These are phyloP conservation scores for Retiboletus flavoniger DNA, from an alignment of 1,284 basidiomycete species.

Conservation along the genomic window DNA sequence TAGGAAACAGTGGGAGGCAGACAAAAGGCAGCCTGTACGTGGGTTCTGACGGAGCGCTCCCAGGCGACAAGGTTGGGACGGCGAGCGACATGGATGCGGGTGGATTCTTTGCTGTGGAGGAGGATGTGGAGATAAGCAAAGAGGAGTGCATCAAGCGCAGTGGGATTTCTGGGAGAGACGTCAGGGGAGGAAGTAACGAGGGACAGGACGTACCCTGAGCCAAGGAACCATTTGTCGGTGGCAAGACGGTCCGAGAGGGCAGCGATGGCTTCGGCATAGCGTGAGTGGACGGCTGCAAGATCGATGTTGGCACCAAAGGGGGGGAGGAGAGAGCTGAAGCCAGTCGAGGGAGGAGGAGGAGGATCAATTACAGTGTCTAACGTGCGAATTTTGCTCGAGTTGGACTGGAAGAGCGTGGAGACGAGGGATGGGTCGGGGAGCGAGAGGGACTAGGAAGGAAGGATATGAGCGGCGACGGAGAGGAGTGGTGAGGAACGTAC, in stretches of 20 bases:
- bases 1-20: conserved; percentile 9
- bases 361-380: conserved; percentile 52
- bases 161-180: conserved; percentile 49
- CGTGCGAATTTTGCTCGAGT: conserved; percentile 31
- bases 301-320: conserved; percentile 58
- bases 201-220: conserved; percentile 56
- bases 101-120: conserved; percentile 48
- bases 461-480: conserved; percentile 1
- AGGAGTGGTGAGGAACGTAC: conserved; percentile 41
- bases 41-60: conserved; percentile 65
- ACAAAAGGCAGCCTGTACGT: conserved; percentile 55
- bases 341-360: conserved; percentile 67
- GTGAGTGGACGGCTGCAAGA: conserved; percentile 46
- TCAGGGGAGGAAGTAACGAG: conserved; percentile 3
- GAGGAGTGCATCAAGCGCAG: conserved; percentile 71
- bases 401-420: conserved; percentile 37
- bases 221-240: conserved; percentile 75
- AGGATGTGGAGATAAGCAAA: conserved; percentile 77
- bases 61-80: conserved; percentile 73
- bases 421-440: conserved; percentile 45
- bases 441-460: conserved; percentile 42
- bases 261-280: conserved; percentile 69
- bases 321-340: conserved; percentile 60
- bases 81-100: conserved; percentile 62
- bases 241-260: conserved; percentile 72